Evolutionary conservation across 208 protist genomes (phyloP), one percentile per base, ranked within the genome.

Genomic region (Willaertia magna): DNA sequence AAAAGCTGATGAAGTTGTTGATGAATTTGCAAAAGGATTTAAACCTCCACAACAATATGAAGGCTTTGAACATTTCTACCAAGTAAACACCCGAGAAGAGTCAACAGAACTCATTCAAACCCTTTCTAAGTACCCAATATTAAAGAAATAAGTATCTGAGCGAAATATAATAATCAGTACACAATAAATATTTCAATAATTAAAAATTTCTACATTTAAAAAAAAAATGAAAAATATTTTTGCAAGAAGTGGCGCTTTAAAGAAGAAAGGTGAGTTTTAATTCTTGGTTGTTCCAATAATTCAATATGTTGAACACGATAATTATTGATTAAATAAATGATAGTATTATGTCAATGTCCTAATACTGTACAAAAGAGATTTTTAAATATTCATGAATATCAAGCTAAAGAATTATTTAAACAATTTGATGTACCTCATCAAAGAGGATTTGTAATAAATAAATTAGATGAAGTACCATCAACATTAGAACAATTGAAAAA

Each of bases 311-410:
- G n/a, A n/a, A n/a, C n/a, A n/a, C n/a, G n/a, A n/a, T n/a, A n/a
- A n/a, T n/a, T n/a, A n/a, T n/a, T n/a, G n/a, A n/a, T n/a, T n/a
- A n/a, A n/a, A n/a, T n/a, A n/a, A n/a, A n/a, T n/a, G n/a, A n/a
- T n/a, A n/a, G n/a, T n/a, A n/a, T n/a, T n/a, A n/a, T n/a, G n/a
- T n/a, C n/a, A n/a, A n/a, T n/a, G n/a, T n/a, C n/a, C n/a, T n/a
- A 67, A 67, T n/a, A 67, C 30, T 14, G 20, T n/a, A 40, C 74
- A 78, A 78, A 11, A 46, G 11, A 48, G 79, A 47, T 47, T 46
- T 39, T 30, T 84, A 2, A 67, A 84, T 40, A 84, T 84, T 46
- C 79, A 84, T 42, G 79, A 84, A 67, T 84, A 84, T 46, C 79
- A 84, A 55, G 49, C 34, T 30, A 84, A 84, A 22, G 49, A 67